Evolutionary conservation across 805 yeast species (phyloP).

Genomic region (Yarrowia deformans): DNA sequence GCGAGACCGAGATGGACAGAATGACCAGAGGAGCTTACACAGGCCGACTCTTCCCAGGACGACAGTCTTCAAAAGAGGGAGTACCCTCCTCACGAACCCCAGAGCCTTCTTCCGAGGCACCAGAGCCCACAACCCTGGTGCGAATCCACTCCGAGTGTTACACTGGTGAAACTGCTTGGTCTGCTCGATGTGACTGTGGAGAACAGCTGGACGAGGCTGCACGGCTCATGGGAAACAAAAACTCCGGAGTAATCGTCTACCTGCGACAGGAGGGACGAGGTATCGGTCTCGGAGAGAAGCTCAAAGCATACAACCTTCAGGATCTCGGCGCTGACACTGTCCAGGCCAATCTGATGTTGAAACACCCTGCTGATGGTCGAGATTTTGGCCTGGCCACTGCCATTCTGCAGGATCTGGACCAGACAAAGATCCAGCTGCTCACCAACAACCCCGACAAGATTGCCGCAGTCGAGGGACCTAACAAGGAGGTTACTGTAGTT

Average conservation of each 20-base stretch:
- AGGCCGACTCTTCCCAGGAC: constrained; percentile 89
- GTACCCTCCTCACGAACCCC: constrained; percentile 37
- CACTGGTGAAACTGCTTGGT: constrained; percentile 99
- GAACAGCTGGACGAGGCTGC: constrained; percentile 99
- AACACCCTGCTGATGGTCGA: constrained; percentile 99
- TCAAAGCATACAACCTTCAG: constrained; percentile 95
- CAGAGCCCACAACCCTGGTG: constrained; percentile 56
- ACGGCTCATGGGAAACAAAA: constrained; percentile 81
- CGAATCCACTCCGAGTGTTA: constrained; percentile 97
- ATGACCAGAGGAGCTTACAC: constrained; percentile 99
- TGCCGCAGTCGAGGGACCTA: constrained; percentile 89
- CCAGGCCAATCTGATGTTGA: constrained; percentile 86
- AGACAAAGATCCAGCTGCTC: constrained; percentile 71
- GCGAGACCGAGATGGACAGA: constrained; percentile 87
- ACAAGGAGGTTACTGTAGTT: constrained; percentile 73
- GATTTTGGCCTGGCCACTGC: constrained; percentile 94
- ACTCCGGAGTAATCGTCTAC: constrained; percentile 94
- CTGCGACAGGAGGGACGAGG: constrained; percentile 98
- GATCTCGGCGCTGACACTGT: constrained; percentile 99
- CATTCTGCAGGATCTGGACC: constrained; percentile 81
- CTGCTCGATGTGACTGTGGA: constrained; percentile 98
- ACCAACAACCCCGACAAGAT: constrained; percentile 98
- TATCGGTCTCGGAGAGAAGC: constrained; percentile 96
- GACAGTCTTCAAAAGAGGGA: constrained; percentile 58
- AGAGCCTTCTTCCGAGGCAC: constrained; percentile 30